Evolutionary conservation across 2,329 filamentous ascomycete genomes (phyloP).

Genomic region (Neodidymelliopsis sp.): DNA sequence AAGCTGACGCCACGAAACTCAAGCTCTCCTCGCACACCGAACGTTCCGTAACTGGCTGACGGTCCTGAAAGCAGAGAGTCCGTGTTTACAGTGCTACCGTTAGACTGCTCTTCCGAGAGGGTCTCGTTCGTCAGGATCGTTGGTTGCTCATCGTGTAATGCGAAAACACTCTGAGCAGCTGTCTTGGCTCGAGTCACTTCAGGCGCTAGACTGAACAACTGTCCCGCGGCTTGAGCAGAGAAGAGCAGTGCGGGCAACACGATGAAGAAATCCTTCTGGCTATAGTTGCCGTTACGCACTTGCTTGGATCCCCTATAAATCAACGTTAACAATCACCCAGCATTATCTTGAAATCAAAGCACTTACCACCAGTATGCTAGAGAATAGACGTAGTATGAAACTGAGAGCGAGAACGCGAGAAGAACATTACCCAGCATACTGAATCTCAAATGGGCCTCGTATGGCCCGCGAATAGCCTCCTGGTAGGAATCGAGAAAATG

Average conservation of each 20-base stretch:
- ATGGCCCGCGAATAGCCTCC: constrained; percentile 49
- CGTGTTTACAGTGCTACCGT: constrained; percentile 2
- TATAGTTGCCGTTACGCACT: constrained; percentile 53
- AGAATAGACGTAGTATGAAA: constrained; percentile 58
- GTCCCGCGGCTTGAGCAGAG: constrained; percentile 56
- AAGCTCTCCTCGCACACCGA: constrained; percentile 35
- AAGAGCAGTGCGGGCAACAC: constrained; percentile 56
- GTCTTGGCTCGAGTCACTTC: constrained; percentile 55
- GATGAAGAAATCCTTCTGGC: constrained; percentile 54
- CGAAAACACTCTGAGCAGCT: constrained; percentile 55
- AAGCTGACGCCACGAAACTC: constrained; percentile 46
- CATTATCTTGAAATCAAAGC: constrained; percentile 21
- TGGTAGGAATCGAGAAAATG: constrained; percentile 50
- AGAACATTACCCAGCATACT: constrained; percentile 52
- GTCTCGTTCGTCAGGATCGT: constrained; percentile 43
- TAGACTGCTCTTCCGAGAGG: not conserved
- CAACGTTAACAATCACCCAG: not conserved
- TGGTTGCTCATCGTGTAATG: constrained; percentile 51
- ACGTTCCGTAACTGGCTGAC: constrained; percentile 28
- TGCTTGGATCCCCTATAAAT: constrained; percentile 48
- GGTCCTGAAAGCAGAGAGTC: constrained; percentile 21
- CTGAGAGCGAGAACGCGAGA: constrained; percentile 54
- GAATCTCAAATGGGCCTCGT: constrained; percentile 51
- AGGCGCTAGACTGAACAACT: constrained; percentile 56
- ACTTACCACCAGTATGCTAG: constrained; percentile 58